phyloP scores from a whole-genome alignment of 108 stramenopile genomes.

The Cyclotella choctawhatcheeana region DNA sequence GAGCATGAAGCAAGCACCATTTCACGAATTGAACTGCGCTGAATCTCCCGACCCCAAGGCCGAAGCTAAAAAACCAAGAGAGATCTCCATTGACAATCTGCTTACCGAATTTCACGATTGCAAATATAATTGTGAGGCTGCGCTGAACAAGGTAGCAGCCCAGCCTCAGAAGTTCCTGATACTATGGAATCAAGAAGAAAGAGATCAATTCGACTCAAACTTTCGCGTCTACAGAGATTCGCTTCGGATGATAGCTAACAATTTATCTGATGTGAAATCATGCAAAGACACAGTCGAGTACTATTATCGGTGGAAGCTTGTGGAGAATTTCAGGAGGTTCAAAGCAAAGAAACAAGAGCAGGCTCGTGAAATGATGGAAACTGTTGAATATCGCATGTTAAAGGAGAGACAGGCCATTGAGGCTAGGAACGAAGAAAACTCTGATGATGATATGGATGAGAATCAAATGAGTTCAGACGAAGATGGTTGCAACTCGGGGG shows the following conservation, averaged over 20 bases:
- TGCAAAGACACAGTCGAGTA: conserved; percentile 83
- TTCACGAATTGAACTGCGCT: conserved; percentile 36
- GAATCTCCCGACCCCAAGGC: conserved; percentile 41
- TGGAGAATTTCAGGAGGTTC: conserved; percentile 85
- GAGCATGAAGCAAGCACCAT: conserved; percentile 47
- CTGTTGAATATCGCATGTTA: conserved; percentile 67
- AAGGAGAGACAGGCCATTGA: conserved; percentile 40
- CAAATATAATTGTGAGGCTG: conserved; percentile 53
- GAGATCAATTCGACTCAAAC: conserved; percentile 69
- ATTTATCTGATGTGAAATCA: conserved; percentile 51
- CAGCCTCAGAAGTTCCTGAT: conserved; percentile 56
- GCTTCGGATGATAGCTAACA: conserved; percentile 70
- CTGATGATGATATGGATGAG: conserved; percentile 19
- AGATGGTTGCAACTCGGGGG: conserved; percentile 23
- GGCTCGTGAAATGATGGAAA: conserved; percentile 78
- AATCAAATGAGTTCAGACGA: conserved; percentile 37
- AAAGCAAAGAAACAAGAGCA: conserved; percentile 83
- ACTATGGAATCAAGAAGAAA: conserved; percentile 65
- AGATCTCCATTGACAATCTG: conserved; percentile 64
- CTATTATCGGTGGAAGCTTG: conserved; percentile 88
- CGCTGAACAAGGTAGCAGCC: conserved; percentile 46
- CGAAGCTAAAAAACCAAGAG: conserved; percentile 46
- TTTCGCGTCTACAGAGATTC: conserved; percentile 78
- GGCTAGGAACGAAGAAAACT: conserved; percentile 29
- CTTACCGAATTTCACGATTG: conserved; percentile 56